A percentile compares a stretch with the other conserved stretches of the same genome.
Conservation (phyloP, 1,284 basidiomycete species). For the Pisolithus thermaeus region DNA sequence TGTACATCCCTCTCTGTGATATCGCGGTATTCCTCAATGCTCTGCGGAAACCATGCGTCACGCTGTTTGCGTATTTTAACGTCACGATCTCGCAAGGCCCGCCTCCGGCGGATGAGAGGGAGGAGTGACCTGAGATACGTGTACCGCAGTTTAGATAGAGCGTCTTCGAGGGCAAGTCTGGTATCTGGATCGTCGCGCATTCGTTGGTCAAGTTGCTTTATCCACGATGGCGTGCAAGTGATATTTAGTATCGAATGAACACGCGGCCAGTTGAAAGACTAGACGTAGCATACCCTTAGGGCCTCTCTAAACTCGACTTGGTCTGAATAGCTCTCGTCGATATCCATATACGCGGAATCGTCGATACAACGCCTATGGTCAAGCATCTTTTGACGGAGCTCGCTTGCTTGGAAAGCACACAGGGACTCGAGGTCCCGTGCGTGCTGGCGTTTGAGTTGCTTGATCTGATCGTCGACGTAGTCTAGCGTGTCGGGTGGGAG, state of each 20-base stretch:
- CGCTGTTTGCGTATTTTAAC: slow-evolving; percentile 30
- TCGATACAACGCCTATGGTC: slow-evolving; percentile 31
- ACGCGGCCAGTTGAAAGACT: not conserved
- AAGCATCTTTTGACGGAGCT: slow-evolving; percentile 35
- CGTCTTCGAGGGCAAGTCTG: slow-evolving; percentile 30
- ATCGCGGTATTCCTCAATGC: slow-evolving; percentile 39
- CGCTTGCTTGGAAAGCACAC: slow-evolving; percentile 35
- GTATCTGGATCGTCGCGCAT: slow-evolving; percentile 17
- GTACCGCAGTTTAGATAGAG: slow-evolving; percentile 37
- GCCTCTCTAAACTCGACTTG: slow-evolving; percentile 21
- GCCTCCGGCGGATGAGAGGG: slow-evolving; percentile 28
- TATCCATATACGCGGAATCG: slow-evolving; percentile 26
- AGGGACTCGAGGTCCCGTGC: slow-evolving; percentile 38
- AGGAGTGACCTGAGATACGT: slow-evolving; percentile 35
- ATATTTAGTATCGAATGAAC: not conserved
- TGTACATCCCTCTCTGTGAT: slow-evolving; percentile 41
- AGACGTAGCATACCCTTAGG: slow-evolving; percentile 20
- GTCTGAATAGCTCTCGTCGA: slow-evolving; percentile 24
- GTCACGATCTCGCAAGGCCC: slow-evolving; percentile 27
- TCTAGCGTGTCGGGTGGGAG: slow-evolving; percentile 22
- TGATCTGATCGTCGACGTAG: slow-evolving; percentile 31
- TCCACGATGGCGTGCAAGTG: not conserved
- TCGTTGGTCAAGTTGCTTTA: slow-evolving; percentile 26
- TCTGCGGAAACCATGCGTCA: slow-evolving; percentile 46
- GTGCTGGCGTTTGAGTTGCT: slow-evolving; percentile 34